A percentile compares a stretch with the other conserved stretches of the same genome.
These are phyloP conservation scores for Acanthamoeba royreba DNA, from an alignment of 208 protist species.

Conservation along the genomic window DNA sequence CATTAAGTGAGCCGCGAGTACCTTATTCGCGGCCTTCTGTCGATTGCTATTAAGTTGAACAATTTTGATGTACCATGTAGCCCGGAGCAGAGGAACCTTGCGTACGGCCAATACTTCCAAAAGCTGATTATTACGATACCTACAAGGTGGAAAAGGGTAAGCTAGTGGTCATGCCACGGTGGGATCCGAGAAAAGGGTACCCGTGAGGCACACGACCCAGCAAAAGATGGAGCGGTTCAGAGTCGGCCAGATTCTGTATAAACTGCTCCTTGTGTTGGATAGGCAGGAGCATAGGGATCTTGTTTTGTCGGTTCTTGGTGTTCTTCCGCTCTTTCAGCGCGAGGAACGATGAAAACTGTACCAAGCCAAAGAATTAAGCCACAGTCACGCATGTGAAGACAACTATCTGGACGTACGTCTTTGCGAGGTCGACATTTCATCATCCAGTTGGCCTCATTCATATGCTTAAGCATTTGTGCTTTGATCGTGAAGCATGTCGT, in stretches of 20 bases:
- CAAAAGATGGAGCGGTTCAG: not conserved
- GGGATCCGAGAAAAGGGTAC: not conserved
- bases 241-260: not conserved
- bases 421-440: not conserved
- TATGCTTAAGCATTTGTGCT: not conserved
- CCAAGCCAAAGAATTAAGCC: not conserved
- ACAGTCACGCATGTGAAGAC: not conserved
- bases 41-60: not conserved
- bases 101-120: not conserved
- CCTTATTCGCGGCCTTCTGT: not conserved
- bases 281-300: not conserved
- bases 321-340: not conserved
- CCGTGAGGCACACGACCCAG: not conserved
- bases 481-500: not conserved
- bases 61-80: conserved; percentile 22
- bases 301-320: not conserved
- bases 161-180: not conserved
- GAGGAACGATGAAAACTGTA: not conserved
- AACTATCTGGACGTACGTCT: not conserved
- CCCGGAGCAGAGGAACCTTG: not conserved
- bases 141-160: not conserved
- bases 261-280: not conserved
- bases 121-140: not conserved
- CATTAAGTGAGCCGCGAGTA: not conserved
- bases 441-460: not conserved